phyloP scores from a whole-genome alignment of 2,329 filamentous ascomycete genomes.

The Rhinocladiella mackenziei region DNA sequence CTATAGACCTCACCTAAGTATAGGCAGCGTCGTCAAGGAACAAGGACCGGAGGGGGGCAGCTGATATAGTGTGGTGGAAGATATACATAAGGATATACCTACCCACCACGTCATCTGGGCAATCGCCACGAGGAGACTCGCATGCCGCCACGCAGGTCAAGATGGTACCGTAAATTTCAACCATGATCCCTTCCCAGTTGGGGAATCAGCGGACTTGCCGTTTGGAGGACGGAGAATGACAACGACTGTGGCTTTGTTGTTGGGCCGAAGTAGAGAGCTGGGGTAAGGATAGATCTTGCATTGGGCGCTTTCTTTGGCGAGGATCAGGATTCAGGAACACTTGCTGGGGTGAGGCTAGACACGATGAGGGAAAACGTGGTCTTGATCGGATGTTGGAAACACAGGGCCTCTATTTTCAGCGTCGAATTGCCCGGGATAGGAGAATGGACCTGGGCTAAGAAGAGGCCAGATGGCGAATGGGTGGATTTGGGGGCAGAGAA shows the following conservation, averaged over 20 bases:
- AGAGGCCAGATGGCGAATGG: too few relatives aligned
- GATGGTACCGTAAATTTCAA: background rate
- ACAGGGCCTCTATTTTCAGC: constrained; percentile 18
- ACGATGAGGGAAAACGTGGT: too few relatives aligned
- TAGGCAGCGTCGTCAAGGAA: constrained; percentile 4
- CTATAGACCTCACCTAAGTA: constrained; percentile 8
- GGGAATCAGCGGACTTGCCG: constrained; percentile 4
- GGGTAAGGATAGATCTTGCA: constrained; percentile 3
- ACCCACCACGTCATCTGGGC: constrained; percentile 15
- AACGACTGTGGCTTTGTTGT: constrained; percentile 1
- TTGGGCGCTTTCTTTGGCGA: constrained; percentile 7
- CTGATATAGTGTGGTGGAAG: constrained; percentile 21
- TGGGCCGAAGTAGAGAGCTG: constrained; percentile 7
- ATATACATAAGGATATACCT: too few relatives aligned
- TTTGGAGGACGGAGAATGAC: constrained; percentile 1
- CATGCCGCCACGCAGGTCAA: constrained; percentile 6
- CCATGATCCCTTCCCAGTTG: constrained; percentile 4
- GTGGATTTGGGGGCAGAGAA: background rate
- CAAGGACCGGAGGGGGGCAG: constrained; percentile 4
- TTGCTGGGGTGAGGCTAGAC: constrained; percentile 6
- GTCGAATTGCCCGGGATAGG: constrained; percentile 5
- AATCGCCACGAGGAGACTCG: constrained; percentile 13
- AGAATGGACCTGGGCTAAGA: background rate
- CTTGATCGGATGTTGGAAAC: constrained; percentile 11
- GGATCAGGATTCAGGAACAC: constrained; percentile 5